Base-by-base conservation (phyloP, 1,284 basidiomycete species). In the Microbotryum scabiosae region DNA sequence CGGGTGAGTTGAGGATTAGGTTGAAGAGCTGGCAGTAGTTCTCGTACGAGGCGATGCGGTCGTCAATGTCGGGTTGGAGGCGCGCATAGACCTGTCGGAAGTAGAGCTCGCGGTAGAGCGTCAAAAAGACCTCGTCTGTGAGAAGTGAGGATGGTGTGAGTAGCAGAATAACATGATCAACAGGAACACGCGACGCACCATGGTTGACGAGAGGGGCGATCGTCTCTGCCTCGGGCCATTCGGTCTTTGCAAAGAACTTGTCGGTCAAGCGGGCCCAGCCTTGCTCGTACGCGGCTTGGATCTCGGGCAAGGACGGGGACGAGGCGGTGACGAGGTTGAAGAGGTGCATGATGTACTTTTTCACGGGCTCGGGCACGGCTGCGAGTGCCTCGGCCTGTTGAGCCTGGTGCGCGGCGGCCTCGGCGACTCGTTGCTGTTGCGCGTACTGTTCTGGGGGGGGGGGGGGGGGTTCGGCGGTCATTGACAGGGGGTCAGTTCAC, bases 11-110 rank as follows among this genome's bases (percentile, higher is more conserved):
- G 62, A 90, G 80, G 77, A 98, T 84, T 75, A 93, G 93, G 79
- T 97, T 97, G 84, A 97, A 87, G 68, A 98, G 81, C 75, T 96
- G 90, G 82, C 94, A 97, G 76, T 92, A 96, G 79, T 97, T 96
- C 76, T 97, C 94, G 77, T 97, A 98, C 2, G 91, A 94, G 76
- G 96, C 90, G 82, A 97, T 93, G 59, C 94, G 87, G 77, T 97
- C 94, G 75, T 97, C 93, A 68, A 97, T 85, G 75, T 96, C 89
- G 59, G 94, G 93, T 73, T 88, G 86, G 53, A 82, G 82, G 52
- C 91, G 87, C 10, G 93, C 96, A 78, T 97, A 97, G 32, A 65
- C 63, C 51, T 62, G 64, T 61, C 74, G 87, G 84, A 75, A 92
- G 78, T 92, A 92, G 18, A 96, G 82, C 76, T 97, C 94, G 69